Evolutionary conservation across 1,284 basidiomycete genomes (phyloP).

Genomic region (Mycosarcoma mackinlayi): DNA sequence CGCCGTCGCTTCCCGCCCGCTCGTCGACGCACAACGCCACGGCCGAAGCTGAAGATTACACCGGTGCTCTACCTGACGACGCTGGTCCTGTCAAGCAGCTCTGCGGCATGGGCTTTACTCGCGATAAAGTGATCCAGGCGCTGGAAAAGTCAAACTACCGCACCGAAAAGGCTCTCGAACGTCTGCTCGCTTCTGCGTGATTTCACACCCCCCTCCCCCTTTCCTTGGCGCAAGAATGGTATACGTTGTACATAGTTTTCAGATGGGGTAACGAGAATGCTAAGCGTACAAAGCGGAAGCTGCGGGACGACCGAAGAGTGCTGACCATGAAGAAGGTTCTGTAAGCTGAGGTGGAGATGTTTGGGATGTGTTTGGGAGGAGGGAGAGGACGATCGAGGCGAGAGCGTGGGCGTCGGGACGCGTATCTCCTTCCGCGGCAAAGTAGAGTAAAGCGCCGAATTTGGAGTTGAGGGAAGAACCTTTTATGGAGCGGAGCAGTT

Average conservation of each 20-base stretch:
- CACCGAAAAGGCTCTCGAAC: conserved; percentile 64
- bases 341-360: not conserved
- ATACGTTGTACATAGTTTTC: conserved; percentile 2
- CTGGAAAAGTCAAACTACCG: conserved; percentile 65
- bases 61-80: conserved; percentile 61
- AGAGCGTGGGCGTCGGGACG: conserved; percentile 55
- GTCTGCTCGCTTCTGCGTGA: conserved; percentile 46
- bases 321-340: conserved; percentile 28
- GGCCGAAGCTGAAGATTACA: conserved; percentile 32
- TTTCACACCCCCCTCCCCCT: no score
- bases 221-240: no score
- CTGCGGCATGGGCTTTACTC: conserved; percentile 65
- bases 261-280: not conserved
- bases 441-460: conserved; percentile 48
- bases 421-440: conserved; percentile 61
- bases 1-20: conserved; percentile 30
- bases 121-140: conserved; percentile 61
- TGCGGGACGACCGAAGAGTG: conserved; percentile 29
- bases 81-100: conserved; percentile 64
- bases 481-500: conserved; percentile 18
- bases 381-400: conserved; percentile 16
- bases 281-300: conserved; percentile 35
- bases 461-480: not conserved
- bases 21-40: conserved; percentile 4
- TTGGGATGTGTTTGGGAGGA: conserved; percentile 11